phyloP scores from a whole-genome alignment of 208 protist genomes.

The Leishmania arabica region DNA sequence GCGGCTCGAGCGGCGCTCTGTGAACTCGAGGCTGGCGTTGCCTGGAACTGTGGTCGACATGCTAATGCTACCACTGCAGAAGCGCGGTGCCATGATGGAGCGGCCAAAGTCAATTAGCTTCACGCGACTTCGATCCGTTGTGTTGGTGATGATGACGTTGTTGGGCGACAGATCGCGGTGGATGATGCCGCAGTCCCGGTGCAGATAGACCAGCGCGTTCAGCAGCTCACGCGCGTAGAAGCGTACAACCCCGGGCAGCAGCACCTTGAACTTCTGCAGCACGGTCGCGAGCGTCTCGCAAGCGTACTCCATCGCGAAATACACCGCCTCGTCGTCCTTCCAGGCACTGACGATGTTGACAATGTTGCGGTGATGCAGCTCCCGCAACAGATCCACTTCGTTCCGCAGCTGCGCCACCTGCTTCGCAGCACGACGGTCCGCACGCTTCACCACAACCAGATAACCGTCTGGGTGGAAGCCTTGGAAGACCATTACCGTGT shows the following conservation, averaged over 20 bases:
- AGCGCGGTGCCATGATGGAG: slow-evolving; percentile 22
- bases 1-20: not conserved
- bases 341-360: slow-evolving; percentile 58
- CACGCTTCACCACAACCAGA: slow-evolving; percentile 64
- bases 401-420: slow-evolving; percentile 36
- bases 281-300: slow-evolving; percentile 62
- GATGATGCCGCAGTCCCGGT: slow-evolving; percentile 50
- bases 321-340: slow-evolving; percentile 45
- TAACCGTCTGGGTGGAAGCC: slow-evolving; percentile 42
- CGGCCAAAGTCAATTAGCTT: slow-evolving; percentile 83
- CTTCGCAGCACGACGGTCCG: slow-evolving; percentile 24
- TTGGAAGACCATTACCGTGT: slow-evolving; percentile 17
- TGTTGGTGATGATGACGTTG: slow-evolving; percentile 77
- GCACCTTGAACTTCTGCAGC: slow-evolving; percentile 44
- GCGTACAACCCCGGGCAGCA: slow-evolving; percentile 47
- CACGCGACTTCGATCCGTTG: slow-evolving; percentile 52
- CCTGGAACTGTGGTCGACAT: not conserved
- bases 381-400: slow-evolving; percentile 57
- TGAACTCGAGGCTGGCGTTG: not conserved
- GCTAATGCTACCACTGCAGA: not conserved
- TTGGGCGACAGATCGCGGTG: slow-evolving; percentile 81
- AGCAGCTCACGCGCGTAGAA: slow-evolving; percentile 61
- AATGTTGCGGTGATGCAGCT: slow-evolving; percentile 66
- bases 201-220: slow-evolving; percentile 66
- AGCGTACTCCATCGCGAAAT: slow-evolving; percentile 71